Evolutionary conservation across 805 yeast genomes (phyloP), one percentile per base, ranked within the genome.

Genomic region (Wickerhamomyces chambardii): DNA sequence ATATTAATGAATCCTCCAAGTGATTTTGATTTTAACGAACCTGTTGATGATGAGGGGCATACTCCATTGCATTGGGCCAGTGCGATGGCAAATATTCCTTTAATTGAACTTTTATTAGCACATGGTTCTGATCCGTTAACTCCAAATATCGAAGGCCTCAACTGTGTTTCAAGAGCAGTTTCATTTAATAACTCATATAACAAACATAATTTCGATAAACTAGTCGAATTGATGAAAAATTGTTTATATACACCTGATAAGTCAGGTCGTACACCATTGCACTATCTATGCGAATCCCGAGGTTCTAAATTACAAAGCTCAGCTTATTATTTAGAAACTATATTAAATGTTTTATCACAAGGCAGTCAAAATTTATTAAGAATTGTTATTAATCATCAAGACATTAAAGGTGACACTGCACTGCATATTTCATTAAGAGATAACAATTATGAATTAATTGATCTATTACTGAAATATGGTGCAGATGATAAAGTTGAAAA

Each of bases 1-100:
- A 38, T n/a, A 43, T 62, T 70, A 35, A 50, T 78, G 19, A 58
- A 64, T 34, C 82, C 84, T 6, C 89, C 90, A 1, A 59, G 63
- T 27, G 73, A 75, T 46, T 74, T 80, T 38, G 71, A 78, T 45
- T 71, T 81, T 35, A 75, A 80, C 50, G 79, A 71, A 39, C 68
- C 79, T 3, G 76, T 84, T 16, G 95, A 84, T 48, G 76, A 75
- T 40, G 92, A 84, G 44, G 90, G 90, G 0, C 87, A 84, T 49
- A 78, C 89, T 0, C 74, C 87, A 1, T 63, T 84, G 36, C 95
- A 84, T 53, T 84, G 95, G 95, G 92, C 94, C 0, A 70, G 85
- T 22, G 79, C 92, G 0, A 71, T 84, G 76, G 90, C 84, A 1
- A 73, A 78, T 39, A 50, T 70, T n/a, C 65, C 69, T 6, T 63